Conservation (phyloP, 2,329 filamentous ascomycete species). For the Scortechinia acanthostroma region DNA sequence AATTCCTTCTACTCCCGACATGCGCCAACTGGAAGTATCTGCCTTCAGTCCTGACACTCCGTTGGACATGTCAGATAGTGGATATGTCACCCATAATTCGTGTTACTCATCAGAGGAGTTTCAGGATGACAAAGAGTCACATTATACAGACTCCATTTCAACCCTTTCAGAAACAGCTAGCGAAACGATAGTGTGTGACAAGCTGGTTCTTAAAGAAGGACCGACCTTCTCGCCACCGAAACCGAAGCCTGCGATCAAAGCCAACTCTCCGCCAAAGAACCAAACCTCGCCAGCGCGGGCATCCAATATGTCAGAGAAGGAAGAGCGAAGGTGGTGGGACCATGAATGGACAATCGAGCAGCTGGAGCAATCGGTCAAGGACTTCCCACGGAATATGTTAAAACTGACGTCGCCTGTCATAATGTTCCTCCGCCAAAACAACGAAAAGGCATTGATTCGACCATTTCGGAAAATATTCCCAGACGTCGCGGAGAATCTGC, state of each 20-base stretch:
- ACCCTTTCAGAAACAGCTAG: neutral
- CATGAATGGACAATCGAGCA: conserved; percentile 27
- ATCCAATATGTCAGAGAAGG: conserved; percentile 15
- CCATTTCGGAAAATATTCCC: conserved; percentile 25
- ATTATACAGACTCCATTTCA: conserved; percentile 9
- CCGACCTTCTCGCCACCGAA: conserved; percentile 3
- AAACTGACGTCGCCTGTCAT: conserved; percentile 26
- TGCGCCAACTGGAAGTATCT: conserved; percentile 21
- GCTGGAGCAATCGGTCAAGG: conserved; percentile 22
- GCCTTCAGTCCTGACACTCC: conserved; percentile 27
- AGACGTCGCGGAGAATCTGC: conserved; percentile 16
- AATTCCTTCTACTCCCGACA: conserved; percentile 22
- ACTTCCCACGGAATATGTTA: conserved; percentile 21
- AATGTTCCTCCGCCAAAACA: conserved; percentile 22
- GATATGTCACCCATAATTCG: conserved; percentile 17
- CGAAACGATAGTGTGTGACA: conserved; percentile 3
- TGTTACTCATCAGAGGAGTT: conserved; percentile 14
- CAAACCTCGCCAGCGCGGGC: conserved; percentile 3
- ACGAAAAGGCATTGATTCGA: conserved; percentile 20
- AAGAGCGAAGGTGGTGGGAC: conserved; percentile 15
- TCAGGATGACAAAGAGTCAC: conserved; percentile 14
- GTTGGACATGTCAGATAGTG: conserved; percentile 21
- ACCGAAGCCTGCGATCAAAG: neutral
- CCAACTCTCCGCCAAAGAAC: neutral
- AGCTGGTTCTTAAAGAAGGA: conserved; percentile 9